Evolutionary conservation across 106 monocot genomes (phyloP), one percentile per base, ranked within the genome.

Genomic region (Dioscorea dumetorum): DNA sequence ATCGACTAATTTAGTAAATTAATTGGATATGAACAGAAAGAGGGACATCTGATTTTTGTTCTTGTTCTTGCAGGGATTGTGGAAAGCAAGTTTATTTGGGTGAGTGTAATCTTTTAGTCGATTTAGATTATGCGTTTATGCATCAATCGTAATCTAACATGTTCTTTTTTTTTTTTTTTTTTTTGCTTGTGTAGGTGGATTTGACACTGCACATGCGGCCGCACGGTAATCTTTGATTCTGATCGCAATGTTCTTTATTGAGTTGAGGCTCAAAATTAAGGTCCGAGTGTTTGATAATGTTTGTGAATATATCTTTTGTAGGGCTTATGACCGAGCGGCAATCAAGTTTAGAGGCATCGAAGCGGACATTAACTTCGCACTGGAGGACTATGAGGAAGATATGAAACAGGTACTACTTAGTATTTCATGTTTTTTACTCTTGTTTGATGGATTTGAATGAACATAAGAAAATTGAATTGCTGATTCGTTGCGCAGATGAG

Each of bases 1-100:
- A 41, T 6, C 10, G 41, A 1, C 6, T 41, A 10, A 41, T 41
- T 10, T 41, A 8, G 41, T 2, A 8, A 41, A 41, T 6, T n/a
- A n/a, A n/a, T 41, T 41, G 6, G 41, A 10, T 41, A 41, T 28
- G 28, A 28, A 28, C 28, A 28, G 28, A 28, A 1, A 28, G 28
- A 28, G 28, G 28, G 3, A 28, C 1, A 3, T 28, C 28, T 28
- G 28, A 50, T n/a, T 18, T 58, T 32, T 54, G 8, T 12, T 20
- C 6, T 8, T 24, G 48, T 74, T 68, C 73, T 61, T 74, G 70
- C 78, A 86, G 86, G 86, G 86, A 86, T 49, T 82, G 86, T 58
- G 86, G 86, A 24, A 86, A 86, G 51, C 86, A 86, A 50, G 81
- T 86, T 8, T 86, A 86, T 76, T 58, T 86, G 34, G 86, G 86